phyloP scores from a whole-genome alignment of 1,139 yeast species.

The Debaryomycetaceae sp. region DNA sequence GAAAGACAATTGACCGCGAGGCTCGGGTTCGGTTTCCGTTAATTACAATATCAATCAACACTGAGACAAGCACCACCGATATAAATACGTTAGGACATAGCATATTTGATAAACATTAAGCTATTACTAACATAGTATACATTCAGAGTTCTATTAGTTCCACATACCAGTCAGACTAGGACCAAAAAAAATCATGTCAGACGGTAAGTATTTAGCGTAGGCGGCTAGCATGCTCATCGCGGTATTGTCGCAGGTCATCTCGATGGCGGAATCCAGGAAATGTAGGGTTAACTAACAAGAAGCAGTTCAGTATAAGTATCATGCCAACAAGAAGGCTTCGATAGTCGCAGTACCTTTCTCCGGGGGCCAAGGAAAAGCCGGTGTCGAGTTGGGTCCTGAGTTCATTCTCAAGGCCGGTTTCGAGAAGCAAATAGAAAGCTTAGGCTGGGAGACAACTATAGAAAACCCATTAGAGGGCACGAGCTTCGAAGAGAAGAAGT shows the following conservation, averaged over 20 bases:
- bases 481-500: constrained; percentile 39
- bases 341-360: constrained; percentile 84
- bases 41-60: neutral
- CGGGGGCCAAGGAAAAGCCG: constrained; percentile 95
- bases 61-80: neutral
- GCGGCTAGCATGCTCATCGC: neutral
- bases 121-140: neutral
- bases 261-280: neutral
- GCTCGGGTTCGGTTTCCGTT: constrained; percentile 2
- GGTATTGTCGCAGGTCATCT: neutral
- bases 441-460: constrained; percentile 71
- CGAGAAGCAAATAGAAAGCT: constrained; percentile 51
- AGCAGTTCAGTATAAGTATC: constrained; percentile 44
- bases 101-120: neutral
- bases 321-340: constrained; percentile 53
- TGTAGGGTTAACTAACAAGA: constrained; percentile 6
- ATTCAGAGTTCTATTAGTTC: neutral
- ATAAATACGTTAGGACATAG: neutral
- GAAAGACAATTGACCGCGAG: constrained; percentile 1
- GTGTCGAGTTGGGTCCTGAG: constrained; percentile 93
- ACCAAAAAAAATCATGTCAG: constrained; percentile 3
- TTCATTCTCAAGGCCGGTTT: constrained; percentile 73
- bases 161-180: neutral
- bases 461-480: constrained; percentile 55
- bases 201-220: constrained; percentile 4